Conservation (phyloP, 305 asterid species). For the Nicotiana rustica region DNA sequence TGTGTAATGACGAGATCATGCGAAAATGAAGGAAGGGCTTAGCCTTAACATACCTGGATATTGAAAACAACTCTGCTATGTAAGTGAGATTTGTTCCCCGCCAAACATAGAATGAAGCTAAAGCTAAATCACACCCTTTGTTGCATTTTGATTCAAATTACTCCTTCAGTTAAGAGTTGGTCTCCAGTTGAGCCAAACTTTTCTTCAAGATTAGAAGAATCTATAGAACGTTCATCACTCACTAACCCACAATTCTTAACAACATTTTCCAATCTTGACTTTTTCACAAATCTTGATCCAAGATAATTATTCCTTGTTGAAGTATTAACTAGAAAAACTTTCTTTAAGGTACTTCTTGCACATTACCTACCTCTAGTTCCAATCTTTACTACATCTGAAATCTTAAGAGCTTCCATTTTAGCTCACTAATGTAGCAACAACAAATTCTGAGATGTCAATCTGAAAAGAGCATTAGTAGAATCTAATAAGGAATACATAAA, state of each 20-base stretch:
- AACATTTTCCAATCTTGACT: constrained; percentile 40
- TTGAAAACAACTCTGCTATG: too few species aligned
- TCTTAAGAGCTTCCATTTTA: constrained; percentile 41
- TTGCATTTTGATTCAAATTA: too few species aligned
- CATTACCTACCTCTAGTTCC: constrained; percentile 30
- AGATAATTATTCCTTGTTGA: too few species aligned
- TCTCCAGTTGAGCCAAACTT: constrained; percentile 43
- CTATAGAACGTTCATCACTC: constrained; percentile 38
- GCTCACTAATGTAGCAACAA: background rate
- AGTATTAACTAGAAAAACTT: constrained; percentile 5
- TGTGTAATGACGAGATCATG: too few species aligned
- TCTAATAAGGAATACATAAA: background rate
- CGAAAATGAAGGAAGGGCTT: too few species aligned
- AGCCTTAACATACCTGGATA: too few species aligned
- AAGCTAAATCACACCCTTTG: too few species aligned
- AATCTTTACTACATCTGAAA: constrained; percentile 33
- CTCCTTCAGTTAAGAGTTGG: constrained; percentile 28
- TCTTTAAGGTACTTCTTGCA: constrained; percentile 36
- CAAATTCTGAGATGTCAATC: background rate
- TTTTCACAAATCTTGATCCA: constrained; percentile 17
- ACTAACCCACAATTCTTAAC: constrained; percentile 41
- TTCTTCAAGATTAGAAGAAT: constrained; percentile 43
- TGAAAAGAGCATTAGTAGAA: background rate
- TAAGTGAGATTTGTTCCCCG: too few species aligned
- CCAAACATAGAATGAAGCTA: too few species aligned